phyloP scores from a whole-genome alignment of 1,284 basidiomycete genomes.

The Mycosarcoma mackinlayi region DNA sequence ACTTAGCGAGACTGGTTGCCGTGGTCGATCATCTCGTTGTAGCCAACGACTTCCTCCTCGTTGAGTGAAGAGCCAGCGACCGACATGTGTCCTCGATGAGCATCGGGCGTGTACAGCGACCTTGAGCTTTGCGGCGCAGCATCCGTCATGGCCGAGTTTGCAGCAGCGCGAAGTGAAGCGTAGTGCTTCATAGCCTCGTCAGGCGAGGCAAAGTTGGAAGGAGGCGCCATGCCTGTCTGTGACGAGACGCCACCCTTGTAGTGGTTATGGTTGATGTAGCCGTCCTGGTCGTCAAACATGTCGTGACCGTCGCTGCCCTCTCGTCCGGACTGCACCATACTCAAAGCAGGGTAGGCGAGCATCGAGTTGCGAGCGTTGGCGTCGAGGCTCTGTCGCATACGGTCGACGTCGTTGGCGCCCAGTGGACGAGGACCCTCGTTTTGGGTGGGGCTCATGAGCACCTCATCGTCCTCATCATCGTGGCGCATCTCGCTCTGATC shows the following conservation, averaged over 20 bases:
- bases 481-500: slow-evolving; percentile 27
- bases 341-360: slow-evolving; percentile 57
- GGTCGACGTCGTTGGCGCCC: slow-evolving; percentile 42
- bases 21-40: slow-evolving; percentile 63
- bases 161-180: slow-evolving; percentile 53
- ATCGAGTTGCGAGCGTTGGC: slow-evolving; percentile 54
- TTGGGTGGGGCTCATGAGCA: slow-evolving; percentile 60
- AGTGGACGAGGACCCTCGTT: slow-evolving; percentile 52
- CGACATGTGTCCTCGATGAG: slow-evolving; percentile 44
- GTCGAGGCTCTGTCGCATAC: slow-evolving; percentile 53
- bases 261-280: slow-evolving; percentile 53
- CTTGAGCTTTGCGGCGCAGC: slow-evolving; percentile 24
- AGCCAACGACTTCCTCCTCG: slow-evolving; percentile 65
- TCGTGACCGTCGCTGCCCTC: slow-evolving; percentile 47
- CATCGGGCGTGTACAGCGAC: slow-evolving; percentile 58
- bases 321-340: slow-evolving; percentile 49
- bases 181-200: slow-evolving; percentile 64
- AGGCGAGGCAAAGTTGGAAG: slow-evolving; percentile 54
- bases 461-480: slow-evolving; percentile 50
- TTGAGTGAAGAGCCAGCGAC: slow-evolving; percentile 58
- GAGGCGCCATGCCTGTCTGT: slow-evolving; percentile 61
- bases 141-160: slow-evolving; percentile 19
- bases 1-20: slow-evolving; percentile 48
- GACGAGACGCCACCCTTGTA: slow-evolving; percentile 27
- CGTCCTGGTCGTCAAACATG: slow-evolving; percentile 47